Evolutionary conservation across 208 protist genomes (phyloP), one percentile per base, ranked within the genome.

Genomic region (Leishmania mexicana): DNA sequence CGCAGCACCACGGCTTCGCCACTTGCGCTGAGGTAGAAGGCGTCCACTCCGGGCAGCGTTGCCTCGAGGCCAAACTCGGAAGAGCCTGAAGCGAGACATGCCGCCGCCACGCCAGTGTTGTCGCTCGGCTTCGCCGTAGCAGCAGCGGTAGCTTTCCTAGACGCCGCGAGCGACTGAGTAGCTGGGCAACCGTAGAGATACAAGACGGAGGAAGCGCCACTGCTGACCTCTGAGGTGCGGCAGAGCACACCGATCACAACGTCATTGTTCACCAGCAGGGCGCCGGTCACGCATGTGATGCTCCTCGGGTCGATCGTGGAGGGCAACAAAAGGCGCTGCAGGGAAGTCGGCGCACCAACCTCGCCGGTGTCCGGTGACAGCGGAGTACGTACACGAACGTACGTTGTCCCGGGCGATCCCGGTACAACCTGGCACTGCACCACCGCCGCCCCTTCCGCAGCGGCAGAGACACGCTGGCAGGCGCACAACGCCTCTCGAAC

Each of bases 151-250:
- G 38, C 65, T 5, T 58, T 19, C 21, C 47, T 1, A 5, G 40
- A 8, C 0, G 40, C 67, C 1, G 72, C 54, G 47, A 87, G 62
- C 10, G 83, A 81, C 76, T 92, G 89, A 70, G 93, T 85, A 2
- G 90, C 83, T 24, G 89, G 84, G 49, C 92, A 76, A 42, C 89
- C 92, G 75, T 94, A 96, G 3, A 96, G 75, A 28, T 87, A 83
- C n/a, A 96, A 82, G 24, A 80, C 45, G n/a, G 76, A 4, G 60
- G 31, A 51, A 38, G 60, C 45, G 3, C 4, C 40, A 19, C 60
- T 38, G 54, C 51, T 53, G 38, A 54, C 21, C 74, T 42, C 38
- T 40, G 73, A 42, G 13, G 11, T 47, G 31, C 62, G 83, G 51
- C 78, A 80, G 7, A 87, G 78, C 42, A 87, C 76, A 21, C 83